phyloP scores from a whole-genome alignment of 148 eudicot species.

The Dysphania ambrosioides region DNA sequence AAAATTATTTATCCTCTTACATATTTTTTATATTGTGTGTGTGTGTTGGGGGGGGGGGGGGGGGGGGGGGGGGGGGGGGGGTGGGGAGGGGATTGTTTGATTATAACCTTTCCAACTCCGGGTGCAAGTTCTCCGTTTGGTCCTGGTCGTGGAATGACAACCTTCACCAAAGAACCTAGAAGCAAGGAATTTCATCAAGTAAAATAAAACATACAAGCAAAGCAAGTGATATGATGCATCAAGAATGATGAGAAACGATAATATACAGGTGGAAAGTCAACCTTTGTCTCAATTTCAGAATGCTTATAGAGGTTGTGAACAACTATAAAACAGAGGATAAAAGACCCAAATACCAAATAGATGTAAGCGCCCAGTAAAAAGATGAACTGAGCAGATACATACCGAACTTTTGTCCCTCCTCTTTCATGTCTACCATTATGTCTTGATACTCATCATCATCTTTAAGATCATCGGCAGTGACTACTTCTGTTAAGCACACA shows the following conservation, averaged over 20 bases:
- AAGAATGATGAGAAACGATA: neutral
- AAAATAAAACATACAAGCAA: neutral
- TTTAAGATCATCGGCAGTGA: slow-evolving; percentile 64
- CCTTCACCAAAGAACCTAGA: slow-evolving; percentile 69
- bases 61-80: too few species aligned
- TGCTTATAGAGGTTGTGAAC: neutral
- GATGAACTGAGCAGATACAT: slow-evolving; percentile 12
- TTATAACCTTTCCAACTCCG: slow-evolving; percentile 90
- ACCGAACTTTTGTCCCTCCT: slow-evolving; percentile 84
- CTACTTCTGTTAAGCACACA: slow-evolving; percentile 63
- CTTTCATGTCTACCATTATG: slow-evolving; percentile 79
- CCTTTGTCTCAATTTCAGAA: neutral
- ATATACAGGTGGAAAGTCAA: too few species aligned
- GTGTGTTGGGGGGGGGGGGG: too few species aligned
- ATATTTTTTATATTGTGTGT: too few species aligned
- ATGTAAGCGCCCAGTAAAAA: neutral
- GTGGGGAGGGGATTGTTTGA: neutral
- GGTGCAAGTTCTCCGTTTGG: slow-evolving; percentile 66
- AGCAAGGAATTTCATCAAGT: neutral
- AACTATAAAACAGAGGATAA: slow-evolving; percentile 30
- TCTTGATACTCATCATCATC: slow-evolving; percentile 88
- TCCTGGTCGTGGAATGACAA: slow-evolving; percentile 80
- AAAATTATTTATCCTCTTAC: neutral
- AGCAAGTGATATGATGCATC: neutral
- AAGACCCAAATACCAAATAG: neutral